These are phyloP conservation scores for Casuarina glauca DNA, from an alignment of 306 rosid species.

Conservation along the genomic window DNA sequence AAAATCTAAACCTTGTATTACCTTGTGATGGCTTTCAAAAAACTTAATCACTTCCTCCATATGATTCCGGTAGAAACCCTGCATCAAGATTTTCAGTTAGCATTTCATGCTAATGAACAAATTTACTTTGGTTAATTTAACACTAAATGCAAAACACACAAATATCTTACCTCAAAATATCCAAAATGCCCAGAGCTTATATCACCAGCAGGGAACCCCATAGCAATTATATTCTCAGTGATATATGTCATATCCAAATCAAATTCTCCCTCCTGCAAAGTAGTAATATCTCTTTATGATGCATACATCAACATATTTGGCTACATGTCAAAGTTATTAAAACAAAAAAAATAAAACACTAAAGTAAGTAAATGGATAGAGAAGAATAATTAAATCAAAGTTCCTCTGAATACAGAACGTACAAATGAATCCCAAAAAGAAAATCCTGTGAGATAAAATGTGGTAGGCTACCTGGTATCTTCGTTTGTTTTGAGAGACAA, in stretches of 20 bases:
- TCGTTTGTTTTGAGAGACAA: conserved; percentile 86
- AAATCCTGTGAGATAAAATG: conserved; percentile 11
- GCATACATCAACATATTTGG: background rate
- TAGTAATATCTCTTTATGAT: conserved; percentile 4
- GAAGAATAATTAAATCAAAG: background rate
- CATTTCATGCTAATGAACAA: conserved; percentile 25
- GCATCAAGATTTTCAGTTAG: conserved; percentile 41
- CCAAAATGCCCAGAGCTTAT: conserved; percentile 86
- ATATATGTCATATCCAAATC: conserved; percentile 90
- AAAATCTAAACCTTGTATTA: conserved; percentile 21
- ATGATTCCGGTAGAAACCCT: conserved; percentile 96
- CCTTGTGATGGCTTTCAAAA: conserved; percentile 89
- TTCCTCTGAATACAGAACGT: background rate
- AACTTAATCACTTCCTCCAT: conserved; percentile 92
- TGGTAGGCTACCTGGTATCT: conserved; percentile 76
- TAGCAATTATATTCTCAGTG: conserved; percentile 84
- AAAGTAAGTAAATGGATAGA: background rate
- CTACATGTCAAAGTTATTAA: background rate
- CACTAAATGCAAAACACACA: conserved; percentile 23
- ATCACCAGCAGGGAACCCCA: conserved; percentile 98
- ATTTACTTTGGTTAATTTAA: conserved; percentile 22
- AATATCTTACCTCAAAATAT: conserved; percentile 70
- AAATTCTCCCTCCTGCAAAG: conserved; percentile 77
- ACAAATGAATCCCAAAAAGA: conserved; percentile 9
- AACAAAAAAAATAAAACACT: background rate